These are phyloP conservation scores for Astragalus membranaceus DNA, from an alignment of 306 rosid species.

Conservation along the genomic window DNA sequence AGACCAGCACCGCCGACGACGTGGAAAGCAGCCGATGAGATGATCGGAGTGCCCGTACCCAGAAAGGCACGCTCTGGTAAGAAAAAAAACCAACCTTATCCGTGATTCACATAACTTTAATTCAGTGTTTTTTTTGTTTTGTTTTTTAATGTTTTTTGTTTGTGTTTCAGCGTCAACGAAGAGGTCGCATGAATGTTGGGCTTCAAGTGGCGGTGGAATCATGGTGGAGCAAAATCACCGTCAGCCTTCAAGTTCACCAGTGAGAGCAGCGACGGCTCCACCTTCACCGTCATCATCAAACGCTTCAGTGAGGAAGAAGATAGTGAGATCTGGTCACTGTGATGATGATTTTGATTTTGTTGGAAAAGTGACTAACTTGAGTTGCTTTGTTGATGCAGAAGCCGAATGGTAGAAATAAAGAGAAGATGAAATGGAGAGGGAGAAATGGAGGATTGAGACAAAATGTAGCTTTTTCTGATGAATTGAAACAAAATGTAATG, in stretches of 20 bases:
- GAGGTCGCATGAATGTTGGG: constrained; percentile 93
- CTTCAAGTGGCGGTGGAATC: constrained; percentile 52
- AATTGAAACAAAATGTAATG: no score
- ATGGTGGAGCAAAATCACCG: constrained; percentile 53
- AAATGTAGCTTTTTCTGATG: no score
- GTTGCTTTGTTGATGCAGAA: constrained; percentile 42
- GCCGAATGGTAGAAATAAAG: constrained; percentile 76
- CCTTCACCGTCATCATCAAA: constrained; percentile 83
- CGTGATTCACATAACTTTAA: not conserved
- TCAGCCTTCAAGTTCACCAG: constrained; percentile 82
- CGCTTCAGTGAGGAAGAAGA: constrained; percentile 66
- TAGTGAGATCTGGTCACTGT: constrained; percentile 43
- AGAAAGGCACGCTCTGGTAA: constrained; percentile 96
- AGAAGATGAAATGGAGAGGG: no score
- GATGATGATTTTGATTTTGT: not conserved
- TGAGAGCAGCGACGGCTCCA: constrained; percentile 51
- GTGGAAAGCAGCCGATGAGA: constrained; percentile 91
- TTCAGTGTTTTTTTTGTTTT: not conserved
- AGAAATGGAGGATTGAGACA: no score
- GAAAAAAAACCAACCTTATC: not conserved
- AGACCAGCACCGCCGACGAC: constrained; percentile 53
- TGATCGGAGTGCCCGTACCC: constrained; percentile 91
- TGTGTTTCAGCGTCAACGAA: constrained; percentile 64
- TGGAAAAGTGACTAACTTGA: constrained; percentile 19
- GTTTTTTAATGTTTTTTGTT: not conserved